Percentiles rank a stretch among this genome's conserved stretches.
Conservation (phyloP, 257 asterid species). For the Capsicum rhomboideum region DNA sequence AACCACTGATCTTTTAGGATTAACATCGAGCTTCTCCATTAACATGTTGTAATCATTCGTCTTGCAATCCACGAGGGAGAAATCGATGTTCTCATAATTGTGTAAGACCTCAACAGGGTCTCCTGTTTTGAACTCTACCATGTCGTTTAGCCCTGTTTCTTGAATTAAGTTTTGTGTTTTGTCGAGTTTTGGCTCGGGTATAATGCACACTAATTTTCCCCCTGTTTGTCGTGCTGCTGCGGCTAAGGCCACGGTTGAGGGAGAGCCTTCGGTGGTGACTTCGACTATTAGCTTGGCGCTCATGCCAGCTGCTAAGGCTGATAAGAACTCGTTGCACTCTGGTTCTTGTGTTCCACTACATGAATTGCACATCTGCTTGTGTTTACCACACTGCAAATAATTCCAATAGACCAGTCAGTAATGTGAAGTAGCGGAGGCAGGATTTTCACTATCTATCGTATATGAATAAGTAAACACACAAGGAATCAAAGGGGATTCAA, state of each 20-base stretch:
- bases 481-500: no score
- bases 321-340: background rate
- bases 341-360: background rate
- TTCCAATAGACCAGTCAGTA: background rate
- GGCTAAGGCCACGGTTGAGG: slow-evolving; percentile 5
- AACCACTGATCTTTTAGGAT: slow-evolving; percentile 44
- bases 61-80: slow-evolving; percentile 47
- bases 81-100: slow-evolving; percentile 44
- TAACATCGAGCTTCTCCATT: slow-evolving; percentile 36
- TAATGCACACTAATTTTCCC: slow-evolving; percentile 12
- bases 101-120: slow-evolving; percentile 41
- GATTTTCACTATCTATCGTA: no score
- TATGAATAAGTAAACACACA: no score
- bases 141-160: slow-evolving; percentile 42
- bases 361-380: slow-evolving; percentile 29
- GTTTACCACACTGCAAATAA: slow-evolving; percentile 24
- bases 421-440: no score
- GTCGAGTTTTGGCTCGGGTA: slow-evolving; percentile 29
- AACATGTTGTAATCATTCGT: slow-evolving; percentile 24
- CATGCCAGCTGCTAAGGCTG: slow-evolving; percentile 5
- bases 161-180: slow-evolving; percentile 39
- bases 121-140: slow-evolving; percentile 54
- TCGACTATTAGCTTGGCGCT: slow-evolving; percentile 1
- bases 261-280: background rate
- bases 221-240: slow-evolving; percentile 5